Evolutionary conservation across 78 protist genomes (phyloP).

Genomic region (Bigelowiella natans): DNA sequence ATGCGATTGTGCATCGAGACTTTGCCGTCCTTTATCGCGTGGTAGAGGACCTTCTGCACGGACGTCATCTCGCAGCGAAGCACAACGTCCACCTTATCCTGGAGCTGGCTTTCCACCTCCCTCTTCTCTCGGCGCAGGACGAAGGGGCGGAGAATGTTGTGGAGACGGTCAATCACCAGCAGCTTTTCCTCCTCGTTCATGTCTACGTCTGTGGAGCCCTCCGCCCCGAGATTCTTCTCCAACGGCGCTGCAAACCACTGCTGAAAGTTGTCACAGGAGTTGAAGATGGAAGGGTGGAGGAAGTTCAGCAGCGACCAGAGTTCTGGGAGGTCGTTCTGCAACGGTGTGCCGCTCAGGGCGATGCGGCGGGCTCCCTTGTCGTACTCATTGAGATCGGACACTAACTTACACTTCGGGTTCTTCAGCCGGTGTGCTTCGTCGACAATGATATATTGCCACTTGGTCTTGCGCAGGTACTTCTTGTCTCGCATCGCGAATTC

Average conservation of each 20-base stretch:
- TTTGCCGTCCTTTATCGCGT: neutral
- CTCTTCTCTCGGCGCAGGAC: slow-evolving; percentile 73
- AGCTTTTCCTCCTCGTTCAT: slow-evolving; percentile 7
- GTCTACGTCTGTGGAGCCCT: neutral
- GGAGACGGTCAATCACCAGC: neutral
- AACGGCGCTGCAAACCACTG: neutral
- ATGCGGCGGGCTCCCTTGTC: neutral
- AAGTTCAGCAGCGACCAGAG: slow-evolving; percentile 18
- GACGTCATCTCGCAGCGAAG: slow-evolving; percentile 15
- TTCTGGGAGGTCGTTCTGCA: slow-evolving; percentile 69
- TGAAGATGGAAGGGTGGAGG: neutral
- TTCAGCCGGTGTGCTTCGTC: slow-evolving; percentile 56
- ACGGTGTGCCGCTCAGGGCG: slow-evolving; percentile 56
- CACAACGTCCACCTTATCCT: neutral
- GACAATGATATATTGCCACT: slow-evolving; percentile 6
- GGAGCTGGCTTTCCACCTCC: slow-evolving; percentile 47
- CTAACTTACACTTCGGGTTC: neutral
- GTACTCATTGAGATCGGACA: neutral
- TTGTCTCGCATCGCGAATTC: slow-evolving; percentile 6
- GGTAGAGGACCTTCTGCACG: neutral
- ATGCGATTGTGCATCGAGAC: neutral
- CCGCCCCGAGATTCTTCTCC: neutral
- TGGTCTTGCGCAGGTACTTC: neutral
- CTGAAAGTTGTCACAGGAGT: neutral
- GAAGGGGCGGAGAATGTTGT: neutral